Evolutionary conservation across 2,329 filamentous ascomycete genomes (phyloP), one percentile per base, ranked within the genome.

Genomic region (Venturia oleaginea): DNA sequence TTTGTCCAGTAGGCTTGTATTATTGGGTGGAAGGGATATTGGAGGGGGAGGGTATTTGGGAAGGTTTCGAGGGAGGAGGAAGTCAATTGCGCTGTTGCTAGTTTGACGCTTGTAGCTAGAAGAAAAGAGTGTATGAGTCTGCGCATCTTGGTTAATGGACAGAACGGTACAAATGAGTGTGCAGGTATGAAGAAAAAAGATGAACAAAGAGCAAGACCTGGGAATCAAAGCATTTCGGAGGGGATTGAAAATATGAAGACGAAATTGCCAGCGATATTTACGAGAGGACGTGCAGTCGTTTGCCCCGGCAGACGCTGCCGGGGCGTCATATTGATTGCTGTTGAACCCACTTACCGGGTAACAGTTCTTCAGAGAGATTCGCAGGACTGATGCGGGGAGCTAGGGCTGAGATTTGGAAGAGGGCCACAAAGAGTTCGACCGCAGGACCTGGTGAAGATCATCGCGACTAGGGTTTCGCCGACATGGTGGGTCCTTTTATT

Each of bases 1-100:
- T 78, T 79, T 17, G 84, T 86, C 84, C 84, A 86, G 78, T 86
- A 86, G 10, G 83, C 79, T 22, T 78, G 78, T 71, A 84, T 82
- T 68, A 86, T 76, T 6, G 84, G 83, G 69, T 83, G 81, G 73
- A 86, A 86, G 40, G 76, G 74, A 67, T 74, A 74, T 34, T 77
- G 75, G n/a, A 86, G 77, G 37, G 77, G 74, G 61, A 84, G 70
- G 61, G 74, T 71, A 67, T 78, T 64, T 32, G 37, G 34, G n/a
- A 40, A 60, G 4, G 24, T 43, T 13, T 60, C 37, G 17, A 60
- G 59, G 6, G 34, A 27, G 3, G 37, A 15, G 15, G 59, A 15
- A 43, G 10, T 60, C n/a, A 60, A 27, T 60, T 60, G 59, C 7
- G 59, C 59, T 27, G 59, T 32, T 40, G 40, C 37, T 11, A 19